Conservation (phyloP, 805 yeast species). For the Candida pseudofarinosa region DNA sequence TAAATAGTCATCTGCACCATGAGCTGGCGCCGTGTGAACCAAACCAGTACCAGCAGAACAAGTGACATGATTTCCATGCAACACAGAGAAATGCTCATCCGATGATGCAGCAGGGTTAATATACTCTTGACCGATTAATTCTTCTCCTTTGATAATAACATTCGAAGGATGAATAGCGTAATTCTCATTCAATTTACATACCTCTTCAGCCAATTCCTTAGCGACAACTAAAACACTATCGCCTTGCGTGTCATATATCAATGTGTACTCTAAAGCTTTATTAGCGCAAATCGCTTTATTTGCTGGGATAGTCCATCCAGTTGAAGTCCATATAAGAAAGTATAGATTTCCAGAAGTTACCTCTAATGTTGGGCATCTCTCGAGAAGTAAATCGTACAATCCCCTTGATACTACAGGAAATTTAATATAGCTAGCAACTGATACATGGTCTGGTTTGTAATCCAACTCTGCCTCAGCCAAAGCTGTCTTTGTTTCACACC, state of each 20-base stretch:
- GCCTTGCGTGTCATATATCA: slow-evolving; percentile 25
- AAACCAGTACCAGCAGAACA: slow-evolving; percentile 85
- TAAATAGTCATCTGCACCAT: slow-evolving; percentile 89
- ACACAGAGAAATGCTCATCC: slow-evolving; percentile 47
- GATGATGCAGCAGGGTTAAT: slow-evolving; percentile 47
- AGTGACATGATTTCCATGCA: slow-evolving; percentile 81
- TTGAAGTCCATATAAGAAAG: slow-evolving; percentile 90
- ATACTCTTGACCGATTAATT: slow-evolving; percentile 39
- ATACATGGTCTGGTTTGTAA: slow-evolving; percentile 66
- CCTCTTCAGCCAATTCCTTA: slow-evolving; percentile 37
- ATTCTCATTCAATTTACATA: slow-evolving; percentile 29
- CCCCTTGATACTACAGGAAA: slow-evolving; percentile 43
- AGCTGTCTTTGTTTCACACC: slow-evolving; percentile 89
- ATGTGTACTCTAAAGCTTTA: slow-evolving; percentile 52
- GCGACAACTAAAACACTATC: slow-evolving; percentile 57
- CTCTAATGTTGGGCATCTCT: not conserved
- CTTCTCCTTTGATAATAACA: slow-evolving; percentile 15
- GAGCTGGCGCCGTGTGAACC: slow-evolving; percentile 97
- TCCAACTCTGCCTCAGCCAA: slow-evolving; percentile 95
- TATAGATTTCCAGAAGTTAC: slow-evolving; percentile 8
- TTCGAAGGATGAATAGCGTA: not conserved
- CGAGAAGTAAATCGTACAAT: slow-evolving; percentile 9
- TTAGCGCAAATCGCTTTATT: slow-evolving; percentile 80
- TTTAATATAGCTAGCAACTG: slow-evolving; percentile 64
- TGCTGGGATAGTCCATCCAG: slow-evolving; percentile 95